Evolutionary conservation across 2,329 filamentous ascomycete genomes (phyloP), one percentile per base, ranked within the genome.

Genomic region (Didymella pomorum): DNA sequence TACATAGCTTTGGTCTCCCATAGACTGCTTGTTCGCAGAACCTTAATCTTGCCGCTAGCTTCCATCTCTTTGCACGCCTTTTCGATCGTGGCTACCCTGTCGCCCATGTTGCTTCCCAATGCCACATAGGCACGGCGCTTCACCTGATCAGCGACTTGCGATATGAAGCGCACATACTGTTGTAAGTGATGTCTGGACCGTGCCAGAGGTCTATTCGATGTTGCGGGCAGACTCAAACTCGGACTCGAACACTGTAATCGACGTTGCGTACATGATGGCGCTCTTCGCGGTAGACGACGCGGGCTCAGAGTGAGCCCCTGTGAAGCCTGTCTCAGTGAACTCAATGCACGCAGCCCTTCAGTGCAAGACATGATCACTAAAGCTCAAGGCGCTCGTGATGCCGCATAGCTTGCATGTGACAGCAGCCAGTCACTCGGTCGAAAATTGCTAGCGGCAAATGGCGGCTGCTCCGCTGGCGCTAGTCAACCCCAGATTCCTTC

Each of bases 1-100:
- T 99, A 99, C 95, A 99, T 99, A 21, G 95, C 92, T 68, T 92
- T 88, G 3, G 94, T 99, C 80, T 98, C 93, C 85, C 95, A 99
- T 3, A 99, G 82, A 61, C 88, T 89, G 76, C 94, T 98, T 0
- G 94, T 97, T 68, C 89, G 84, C 70, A 87, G 84, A 37, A 99
- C 85, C 52, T 79, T 86, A 72, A 98, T 92, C 31, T 87, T 88
- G 21, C 86, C 82, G 43, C 82, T 65, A 1, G 62, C 80, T 63
- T 91, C 87, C 87, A 99, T 92, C 72, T 90, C 86, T 43, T 82
- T 82, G 74, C 93, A 93, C 0, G 95, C 94, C 69, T 84, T 83
- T 76, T 97, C 93, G 64, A 99, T 96, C 85, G 89, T 90, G 41
- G 83, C 85, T 50, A 97, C 84, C 41, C 93, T 88, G 73, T 98